Evolutionary conservation across 371 early-diverging fungal species (phyloP).

Genomic region (Mucor mucedo): DNA sequence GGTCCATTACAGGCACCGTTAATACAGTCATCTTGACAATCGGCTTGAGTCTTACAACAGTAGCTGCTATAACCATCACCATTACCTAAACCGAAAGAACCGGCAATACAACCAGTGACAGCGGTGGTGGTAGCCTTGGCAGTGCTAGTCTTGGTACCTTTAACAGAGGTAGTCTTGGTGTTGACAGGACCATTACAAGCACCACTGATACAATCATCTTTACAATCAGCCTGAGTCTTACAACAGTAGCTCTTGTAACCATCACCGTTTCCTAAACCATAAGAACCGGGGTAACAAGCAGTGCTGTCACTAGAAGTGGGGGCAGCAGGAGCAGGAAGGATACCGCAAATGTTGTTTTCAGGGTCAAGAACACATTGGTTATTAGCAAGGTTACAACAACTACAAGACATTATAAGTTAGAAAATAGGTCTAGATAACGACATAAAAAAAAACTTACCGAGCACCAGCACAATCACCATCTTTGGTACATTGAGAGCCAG

Average conservation of each 20-base stretch:
- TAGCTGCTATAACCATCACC: conserved; percentile 20
- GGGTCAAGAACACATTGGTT: conserved; percentile 33
- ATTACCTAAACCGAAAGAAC: conserved; percentile 9
- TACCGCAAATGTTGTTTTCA: conserved; percentile 28
- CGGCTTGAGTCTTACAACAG: conserved; percentile 20
- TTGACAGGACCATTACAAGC: conserved; percentile 20
- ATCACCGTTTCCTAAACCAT: conserved; percentile 14
- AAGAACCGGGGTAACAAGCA: conserved; percentile 20
- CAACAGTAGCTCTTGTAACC: conserved; percentile 23
- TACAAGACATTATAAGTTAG: background rate
- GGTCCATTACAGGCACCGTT: conserved; percentile 25
- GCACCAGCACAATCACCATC: conserved; percentile 34
- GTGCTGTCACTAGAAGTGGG: background rate
- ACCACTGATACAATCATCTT: conserved; percentile 17
- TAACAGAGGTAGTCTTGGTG: background rate
- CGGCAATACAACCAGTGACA: conserved; percentile 9
- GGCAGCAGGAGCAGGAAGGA: conserved; percentile 11
- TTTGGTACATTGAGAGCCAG: conserved; percentile 16
- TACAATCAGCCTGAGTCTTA: conserved; percentile 16
- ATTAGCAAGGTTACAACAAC: conserved; percentile 32
- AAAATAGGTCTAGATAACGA: background rate
- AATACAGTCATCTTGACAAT: conserved; percentile 21
- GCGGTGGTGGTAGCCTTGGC: conserved; percentile 4
- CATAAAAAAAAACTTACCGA: conserved; percentile 16
- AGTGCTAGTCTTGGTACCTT: conserved; percentile 8